Evolutionary conservation across 331 rosid species (phyloP).

Genomic region (Dryas integrifolia): DNA sequence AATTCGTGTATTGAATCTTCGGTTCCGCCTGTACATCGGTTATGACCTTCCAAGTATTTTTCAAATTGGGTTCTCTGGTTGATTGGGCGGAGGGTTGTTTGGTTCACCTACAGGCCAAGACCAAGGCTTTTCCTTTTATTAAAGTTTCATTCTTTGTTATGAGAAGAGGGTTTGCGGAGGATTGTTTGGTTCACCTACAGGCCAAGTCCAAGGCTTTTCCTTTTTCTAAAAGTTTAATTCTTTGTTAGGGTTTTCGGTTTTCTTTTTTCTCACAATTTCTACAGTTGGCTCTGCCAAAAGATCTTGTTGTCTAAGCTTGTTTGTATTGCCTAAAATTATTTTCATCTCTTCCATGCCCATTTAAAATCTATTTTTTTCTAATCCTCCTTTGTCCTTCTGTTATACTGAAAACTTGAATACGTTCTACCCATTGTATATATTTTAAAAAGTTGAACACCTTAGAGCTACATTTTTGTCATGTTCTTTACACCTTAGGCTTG

Average conservation of each 20-base stretch:
- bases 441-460: not conserved
- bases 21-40: not conserved
- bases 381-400: no score
- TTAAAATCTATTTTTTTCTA: not conserved
- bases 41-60: not conserved
- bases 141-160: not conserved
- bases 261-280: not conserved
- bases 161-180: not conserved
- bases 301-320: not conserved
- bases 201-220: not conserved
- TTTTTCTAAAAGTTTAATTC: not conserved
- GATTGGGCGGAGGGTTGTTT: not conserved
- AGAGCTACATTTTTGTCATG: not conserved
- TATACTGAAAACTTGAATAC: no score
- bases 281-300: not conserved
- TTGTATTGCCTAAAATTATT: not conserved
- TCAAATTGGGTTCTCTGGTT: not conserved
- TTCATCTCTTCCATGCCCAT: not conserved
- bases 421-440: not conserved
- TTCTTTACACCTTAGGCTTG: not conserved
- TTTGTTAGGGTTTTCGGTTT: not conserved
- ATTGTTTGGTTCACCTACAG: not conserved
- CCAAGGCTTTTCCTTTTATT: not conserved
- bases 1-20: not conserved
- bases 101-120: not conserved